phyloP scores from a whole-genome alignment of 2,329 filamentous ascomycete genomes.

The Trichoderma guizhouense region DNA sequence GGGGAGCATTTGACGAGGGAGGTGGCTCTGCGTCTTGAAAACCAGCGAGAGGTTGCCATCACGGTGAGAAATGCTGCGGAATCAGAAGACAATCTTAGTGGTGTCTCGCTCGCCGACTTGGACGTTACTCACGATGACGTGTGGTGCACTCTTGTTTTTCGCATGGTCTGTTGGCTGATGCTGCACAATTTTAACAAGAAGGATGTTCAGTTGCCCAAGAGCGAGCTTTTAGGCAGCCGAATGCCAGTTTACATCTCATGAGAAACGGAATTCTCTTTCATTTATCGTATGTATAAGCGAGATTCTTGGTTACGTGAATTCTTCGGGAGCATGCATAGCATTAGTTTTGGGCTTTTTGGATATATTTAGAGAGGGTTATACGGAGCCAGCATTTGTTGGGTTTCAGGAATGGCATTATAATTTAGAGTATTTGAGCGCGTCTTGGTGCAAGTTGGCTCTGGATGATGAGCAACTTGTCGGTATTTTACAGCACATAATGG shows the following conservation, averaged over 20 bases:
- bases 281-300: neutral
- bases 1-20: constrained; percentile 5
- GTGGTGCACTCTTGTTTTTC: constrained; percentile 54
- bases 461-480: neutral
- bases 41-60: neutral
- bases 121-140: constrained; percentile 39
- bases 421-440: neutral
- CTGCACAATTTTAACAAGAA: constrained; percentile 55
- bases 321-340: neutral
- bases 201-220: constrained; percentile 51
- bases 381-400: neutral
- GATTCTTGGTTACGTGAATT: neutral
- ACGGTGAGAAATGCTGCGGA: neutral
- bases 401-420: neutral
- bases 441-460: neutral
- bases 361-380: neutral
- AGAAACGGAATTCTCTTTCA: neutral
- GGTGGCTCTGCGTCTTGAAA: neutral
- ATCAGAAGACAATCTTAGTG: neutral
- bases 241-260: constrained; percentile 53
- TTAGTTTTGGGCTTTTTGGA: neutral
- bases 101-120: constrained; percentile 24
- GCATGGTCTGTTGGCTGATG: constrained; percentile 58
- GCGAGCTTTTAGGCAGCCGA: constrained; percentile 51
- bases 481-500: neutral